A percentile compares a stretch with the other conserved stretches of the same genome.
Conservation (phyloP, 1,284 basidiomycete genomes). For the Fomitopsis palustris region DNA sequence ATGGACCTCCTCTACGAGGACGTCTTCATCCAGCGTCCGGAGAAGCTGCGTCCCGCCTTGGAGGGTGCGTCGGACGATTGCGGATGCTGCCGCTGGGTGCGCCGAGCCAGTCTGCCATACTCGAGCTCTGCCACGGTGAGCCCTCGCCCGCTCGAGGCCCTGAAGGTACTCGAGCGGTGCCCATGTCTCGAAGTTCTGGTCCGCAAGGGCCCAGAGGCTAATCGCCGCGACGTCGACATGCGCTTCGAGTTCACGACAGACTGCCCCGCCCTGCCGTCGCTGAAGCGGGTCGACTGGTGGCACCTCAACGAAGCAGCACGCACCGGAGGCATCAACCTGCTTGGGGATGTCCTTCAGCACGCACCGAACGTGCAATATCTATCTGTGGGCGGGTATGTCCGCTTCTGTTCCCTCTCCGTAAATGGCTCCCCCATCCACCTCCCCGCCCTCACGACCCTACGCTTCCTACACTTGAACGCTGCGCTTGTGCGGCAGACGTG, state of each 20-base stretch:
- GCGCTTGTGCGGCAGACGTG: conserved; percentile 45
- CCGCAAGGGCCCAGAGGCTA: conserved; percentile 34
- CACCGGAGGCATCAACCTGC: conserved; percentile 63
- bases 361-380: conserved; percentile 58
- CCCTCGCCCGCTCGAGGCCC: conserved; percentile 24
- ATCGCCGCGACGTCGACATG: conserved; percentile 21
- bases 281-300: conserved; percentile 69
- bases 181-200: conserved; percentile 52
- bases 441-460: conserved; percentile 48
- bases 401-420: conserved; percentile 22
- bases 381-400: conserved; percentile 48
- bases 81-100: conserved; percentile 41
- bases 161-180: conserved; percentile 46
- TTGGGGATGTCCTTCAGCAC: conserved; percentile 45
- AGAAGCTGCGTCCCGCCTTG: conserved; percentile 26
- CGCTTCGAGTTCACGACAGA: conserved; percentile 52
- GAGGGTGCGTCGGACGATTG: conserved; percentile 17
- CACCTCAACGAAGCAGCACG: conserved; percentile 55
- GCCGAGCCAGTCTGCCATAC: conserved; percentile 57
- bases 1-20: conserved; percentile 50
- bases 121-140: conserved; percentile 42
- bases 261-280: conserved; percentile 42
- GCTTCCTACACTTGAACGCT: conserved; percentile 46
- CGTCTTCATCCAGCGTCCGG: conserved; percentile 36
- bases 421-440: conserved; percentile 23